These are phyloP conservation scores for Clitopilus passeckerianus DNA, from an alignment of 768 basidiomycete species.

Conservation along the genomic window DNA sequence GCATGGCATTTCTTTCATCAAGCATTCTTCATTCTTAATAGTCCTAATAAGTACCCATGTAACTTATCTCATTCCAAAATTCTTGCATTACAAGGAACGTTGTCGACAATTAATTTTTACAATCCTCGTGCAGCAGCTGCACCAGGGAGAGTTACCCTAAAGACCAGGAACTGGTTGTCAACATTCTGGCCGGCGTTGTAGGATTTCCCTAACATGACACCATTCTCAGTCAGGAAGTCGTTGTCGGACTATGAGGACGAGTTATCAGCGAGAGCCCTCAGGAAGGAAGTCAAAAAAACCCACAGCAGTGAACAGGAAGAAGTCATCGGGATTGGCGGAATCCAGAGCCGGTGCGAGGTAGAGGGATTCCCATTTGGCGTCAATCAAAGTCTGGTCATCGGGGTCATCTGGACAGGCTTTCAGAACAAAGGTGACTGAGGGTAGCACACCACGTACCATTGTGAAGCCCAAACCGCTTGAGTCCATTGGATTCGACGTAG, in stretches of 20 bases:
- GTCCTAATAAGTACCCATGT: not conserved
- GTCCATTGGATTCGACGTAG: conserved; percentile 45
- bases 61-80: not conserved
- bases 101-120: not conserved
- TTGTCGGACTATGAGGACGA: conserved; percentile 43
- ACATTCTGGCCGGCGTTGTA: conserved; percentile 51
- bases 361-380: conserved; percentile 65
- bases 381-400: conserved; percentile 48
- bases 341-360: conserved; percentile 53
- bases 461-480: conserved; percentile 60
- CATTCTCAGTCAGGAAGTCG: conserved; percentile 55
- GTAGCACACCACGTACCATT: conserved; percentile 33
- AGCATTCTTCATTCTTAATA: not conserved
- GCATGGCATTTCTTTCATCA: not conserved
- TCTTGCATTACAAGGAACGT: not conserved
- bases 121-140: conserved; percentile 4
- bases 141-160: conserved; percentile 51
- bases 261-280: not conserved
- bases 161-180: conserved; percentile 63
- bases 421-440: not conserved
- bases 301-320: conserved; percentile 61
- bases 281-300: not conserved
- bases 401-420: conserved; percentile 31
- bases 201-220: conserved; percentile 42
- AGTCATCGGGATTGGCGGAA: conserved; percentile 51